Evolutionary conservation across 208 protist genomes (phyloP), one percentile per base, ranked within the genome.

Genomic region (Acanthamoeba quina): DNA sequence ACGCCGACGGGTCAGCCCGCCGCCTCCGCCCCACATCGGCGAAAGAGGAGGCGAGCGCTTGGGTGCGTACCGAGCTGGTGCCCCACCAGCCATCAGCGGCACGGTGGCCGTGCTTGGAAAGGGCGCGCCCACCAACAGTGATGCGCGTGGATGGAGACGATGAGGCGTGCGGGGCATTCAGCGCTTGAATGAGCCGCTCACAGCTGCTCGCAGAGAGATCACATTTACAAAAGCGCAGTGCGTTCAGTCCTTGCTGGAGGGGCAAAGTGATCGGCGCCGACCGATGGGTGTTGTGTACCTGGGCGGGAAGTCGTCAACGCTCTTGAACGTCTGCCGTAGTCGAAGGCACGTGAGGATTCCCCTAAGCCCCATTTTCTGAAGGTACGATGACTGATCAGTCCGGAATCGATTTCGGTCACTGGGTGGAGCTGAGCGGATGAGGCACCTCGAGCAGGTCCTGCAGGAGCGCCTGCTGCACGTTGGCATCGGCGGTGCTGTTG

Each of bases 51-150:
- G 56, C 6, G 56, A 60, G 56, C 21, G 56, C 56, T 5, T 60
- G 15, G 3, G n/a, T 21, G 60, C 82, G 19, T 74, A 90, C 83
- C 52, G 83, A 74, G 60, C 58, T 90, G 56, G 56, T 31, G 56
- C 83, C 83, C 83, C 83, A 90, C 83, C 83, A 90, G 19, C 60
- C 58, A 31, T 90, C 58, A 29, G 83, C 52, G 34, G 52, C 83
- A 15, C 83, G 83, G 60, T 90, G 83, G 56, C 83, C 83, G 60
- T 90, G 83, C 60, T 90, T 90, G 26, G 58, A 90, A 3, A 90
- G 44, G 3, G 83, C 83, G 15, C 83, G 29, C 1, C 58, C 83
- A 9, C 58, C 83, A 1, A 90, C 83, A 4, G 58, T 90, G 58
- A 90, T 74, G 7, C 83, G 83, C 11, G 56, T 72, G 15, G 58